Conservation (phyloP, 345 rosid species). For the Diplotaxis tenuifolia region DNA sequence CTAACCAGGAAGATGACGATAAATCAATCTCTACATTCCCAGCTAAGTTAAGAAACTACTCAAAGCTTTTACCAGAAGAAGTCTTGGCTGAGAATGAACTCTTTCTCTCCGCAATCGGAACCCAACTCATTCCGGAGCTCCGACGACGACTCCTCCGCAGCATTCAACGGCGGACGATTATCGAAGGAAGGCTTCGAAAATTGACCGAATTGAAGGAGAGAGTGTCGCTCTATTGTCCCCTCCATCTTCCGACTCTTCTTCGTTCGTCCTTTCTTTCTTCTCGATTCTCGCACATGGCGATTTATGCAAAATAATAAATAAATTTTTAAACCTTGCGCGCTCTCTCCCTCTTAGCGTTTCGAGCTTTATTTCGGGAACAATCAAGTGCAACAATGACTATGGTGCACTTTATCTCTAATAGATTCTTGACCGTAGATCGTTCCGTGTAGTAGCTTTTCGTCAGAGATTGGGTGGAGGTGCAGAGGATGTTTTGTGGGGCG, state of each 20-base stretch:
- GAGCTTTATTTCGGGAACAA: not conserved
- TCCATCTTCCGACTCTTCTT: slow-evolving; percentile 43
- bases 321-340: no score
- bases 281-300: no score
- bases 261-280: no score
- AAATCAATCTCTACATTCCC: no score
- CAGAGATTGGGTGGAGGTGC: slow-evolving; percentile 7
- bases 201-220: slow-evolving; percentile 48
- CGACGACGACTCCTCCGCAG: no score
- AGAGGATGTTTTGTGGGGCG: slow-evolving; percentile 20
- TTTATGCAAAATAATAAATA: no score
- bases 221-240: slow-evolving; percentile 45
- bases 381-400: not conserved
- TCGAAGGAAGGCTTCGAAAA: slow-evolving; percentile 28
- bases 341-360: no score
- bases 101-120: slow-evolving; percentile 46
- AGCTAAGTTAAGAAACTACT: no score
- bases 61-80: slow-evolving; percentile 99
- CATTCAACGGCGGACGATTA: no score
- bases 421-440: slow-evolving; percentile 15
- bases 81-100: slow-evolving; percentile 90
- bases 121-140: slow-evolving; percentile 33
- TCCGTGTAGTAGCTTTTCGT: not conserved
- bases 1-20: no score
- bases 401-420: not conserved